Evolutionary conservation across 768 basidiomycete genomes (phyloP).

Genomic region (Rossbeevera mucosa): DNA sequence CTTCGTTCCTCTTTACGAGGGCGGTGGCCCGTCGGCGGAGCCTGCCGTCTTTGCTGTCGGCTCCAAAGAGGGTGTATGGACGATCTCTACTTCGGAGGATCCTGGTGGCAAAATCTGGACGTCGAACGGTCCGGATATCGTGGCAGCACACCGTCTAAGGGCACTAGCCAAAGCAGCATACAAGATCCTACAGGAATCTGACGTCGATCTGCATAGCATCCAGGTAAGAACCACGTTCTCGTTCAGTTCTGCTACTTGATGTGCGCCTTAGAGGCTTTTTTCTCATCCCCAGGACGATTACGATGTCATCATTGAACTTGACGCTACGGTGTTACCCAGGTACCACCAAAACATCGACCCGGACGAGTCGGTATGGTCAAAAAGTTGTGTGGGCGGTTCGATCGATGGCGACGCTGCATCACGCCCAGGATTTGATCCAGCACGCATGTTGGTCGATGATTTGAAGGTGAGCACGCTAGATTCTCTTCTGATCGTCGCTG

Average conservation of each 20-base stretch:
- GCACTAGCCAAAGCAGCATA: constrained; percentile 75
- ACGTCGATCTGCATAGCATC: constrained; percentile 49
- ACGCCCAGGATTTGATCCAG: constrained; percentile 81
- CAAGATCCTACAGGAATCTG: constrained; percentile 49
- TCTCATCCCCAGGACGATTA: constrained; percentile 80
- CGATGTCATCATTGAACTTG: constrained; percentile 75
- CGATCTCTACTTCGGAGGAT: constrained; percentile 75
- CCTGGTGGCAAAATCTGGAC: constrained; percentile 76
- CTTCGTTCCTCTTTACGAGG: constrained; percentile 66
- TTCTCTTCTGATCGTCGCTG: background rate
- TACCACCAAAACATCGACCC: constrained; percentile 67
- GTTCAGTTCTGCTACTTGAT: background rate
- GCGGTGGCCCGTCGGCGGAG: constrained; percentile 5
- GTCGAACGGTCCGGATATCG: constrained; percentile 52
- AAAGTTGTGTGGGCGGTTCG: constrained; percentile 23
- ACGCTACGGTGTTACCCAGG: constrained; percentile 59
- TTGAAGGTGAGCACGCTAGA: constrained; percentile 58
- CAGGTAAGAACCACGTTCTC: constrained; percentile 41
- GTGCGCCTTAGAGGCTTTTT: constrained; percentile 64
- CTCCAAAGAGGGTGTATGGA: constrained; percentile 58
- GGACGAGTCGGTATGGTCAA: constrained; percentile 44
- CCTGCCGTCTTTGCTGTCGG: constrained; percentile 26
- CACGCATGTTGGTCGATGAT: constrained; percentile 58
- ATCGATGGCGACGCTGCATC: constrained; percentile 32
- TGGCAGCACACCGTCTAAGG: constrained; percentile 70